These are phyloP conservation scores for Aaosphaeria arxii DNA, from an alignment of 2,329 filamentous ascomycete species.

Conservation along the genomic window DNA sequence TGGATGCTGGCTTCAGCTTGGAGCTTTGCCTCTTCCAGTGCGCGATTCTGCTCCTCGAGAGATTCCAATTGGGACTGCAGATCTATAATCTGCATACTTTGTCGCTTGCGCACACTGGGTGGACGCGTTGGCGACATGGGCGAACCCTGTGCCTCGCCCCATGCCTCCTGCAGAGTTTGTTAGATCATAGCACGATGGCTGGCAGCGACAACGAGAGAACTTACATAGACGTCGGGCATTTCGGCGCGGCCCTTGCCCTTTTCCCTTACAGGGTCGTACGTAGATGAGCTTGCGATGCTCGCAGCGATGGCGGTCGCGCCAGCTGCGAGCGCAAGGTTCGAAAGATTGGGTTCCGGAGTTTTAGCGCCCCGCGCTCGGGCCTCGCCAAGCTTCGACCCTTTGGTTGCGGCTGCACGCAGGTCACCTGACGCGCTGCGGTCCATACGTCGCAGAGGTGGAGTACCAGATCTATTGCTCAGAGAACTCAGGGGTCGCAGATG, in stretches of 20 bases:
- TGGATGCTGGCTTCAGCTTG: constrained; percentile 65
- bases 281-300: constrained; percentile 51
- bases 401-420: constrained; percentile 61
- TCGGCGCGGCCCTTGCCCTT: constrained; percentile 76
- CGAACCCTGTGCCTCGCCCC: constrained; percentile 84
- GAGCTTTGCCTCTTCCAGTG: constrained; percentile 69
- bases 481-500: constrained; percentile 61
- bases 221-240: constrained; percentile 94
- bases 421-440: constrained; percentile 71
- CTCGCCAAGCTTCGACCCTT: constrained; percentile 49
- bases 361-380: constrained; percentile 38
- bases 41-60: constrained; percentile 78
- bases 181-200: constrained; percentile 12
- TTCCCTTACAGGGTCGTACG: constrained; percentile 74
- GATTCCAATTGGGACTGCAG: constrained; percentile 84
- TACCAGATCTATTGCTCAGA: constrained; percentile 55
- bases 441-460: constrained; percentile 69
- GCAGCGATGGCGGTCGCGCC: constrained; percentile 39
- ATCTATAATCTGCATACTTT: constrained; percentile 93
- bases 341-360: constrained; percentile 26
- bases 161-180: constrained; percentile 70
- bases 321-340: constrained; percentile 30
- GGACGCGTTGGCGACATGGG: constrained; percentile 90
- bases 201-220: constrained; percentile 41
- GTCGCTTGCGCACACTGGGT: constrained; percentile 91